These are phyloP conservation scores for Fusarium abutilonis DNA, from an alignment of 2,329 filamentous ascomycete genomes.

Conservation along the genomic window DNA sequence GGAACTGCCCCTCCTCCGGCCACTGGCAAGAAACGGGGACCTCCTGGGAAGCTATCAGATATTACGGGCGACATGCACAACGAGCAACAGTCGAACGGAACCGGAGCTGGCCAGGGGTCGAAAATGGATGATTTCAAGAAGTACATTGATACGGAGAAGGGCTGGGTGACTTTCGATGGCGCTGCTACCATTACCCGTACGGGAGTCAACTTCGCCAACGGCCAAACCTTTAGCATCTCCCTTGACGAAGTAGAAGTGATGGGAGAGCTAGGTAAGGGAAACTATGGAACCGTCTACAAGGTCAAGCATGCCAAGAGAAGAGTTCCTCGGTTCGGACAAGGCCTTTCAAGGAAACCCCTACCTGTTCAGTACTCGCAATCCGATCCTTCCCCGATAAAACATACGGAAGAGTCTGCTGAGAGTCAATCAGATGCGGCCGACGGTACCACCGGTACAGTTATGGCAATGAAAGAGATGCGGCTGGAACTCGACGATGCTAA, in stretches of 20 bases:
- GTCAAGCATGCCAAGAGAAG: slow-evolving; percentile 81
- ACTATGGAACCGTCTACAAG: slow-evolving; percentile 98
- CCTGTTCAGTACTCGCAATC: slow-evolving; percentile 53
- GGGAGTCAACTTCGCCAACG: slow-evolving; percentile 91
- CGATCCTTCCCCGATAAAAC: slow-evolving; percentile 48
- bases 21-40: slow-evolving; percentile 47
- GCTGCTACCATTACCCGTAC: slow-evolving; percentile 89
- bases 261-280: slow-evolving; percentile 95
- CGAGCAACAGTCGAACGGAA: slow-evolving; percentile 48
- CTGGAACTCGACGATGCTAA: slow-evolving; percentile 96
- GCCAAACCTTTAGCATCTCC: slow-evolving; percentile 90
- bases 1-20: slow-evolving; percentile 33
- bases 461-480: slow-evolving; percentile 99
- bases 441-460: slow-evolving; percentile 78
- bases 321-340: slow-evolving; percentile 67
- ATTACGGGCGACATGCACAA: slow-evolving; percentile 45
- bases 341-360: slow-evolving; percentile 60
- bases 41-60: slow-evolving; percentile 57
- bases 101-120: slow-evolving; percentile 52
- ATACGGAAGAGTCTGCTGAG: slow-evolving; percentile 45
- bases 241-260: slow-evolving; percentile 94
- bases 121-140: slow-evolving; percentile 72
- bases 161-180: slow-evolving; percentile 90
- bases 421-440: slow-evolving; percentile 44
- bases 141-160: slow-evolving; percentile 90